Evolutionary conservation across 2,329 filamentous ascomycete genomes (phyloP), one percentile per base, ranked within the genome.

Genomic region (Talaromyces sp.): DNA sequence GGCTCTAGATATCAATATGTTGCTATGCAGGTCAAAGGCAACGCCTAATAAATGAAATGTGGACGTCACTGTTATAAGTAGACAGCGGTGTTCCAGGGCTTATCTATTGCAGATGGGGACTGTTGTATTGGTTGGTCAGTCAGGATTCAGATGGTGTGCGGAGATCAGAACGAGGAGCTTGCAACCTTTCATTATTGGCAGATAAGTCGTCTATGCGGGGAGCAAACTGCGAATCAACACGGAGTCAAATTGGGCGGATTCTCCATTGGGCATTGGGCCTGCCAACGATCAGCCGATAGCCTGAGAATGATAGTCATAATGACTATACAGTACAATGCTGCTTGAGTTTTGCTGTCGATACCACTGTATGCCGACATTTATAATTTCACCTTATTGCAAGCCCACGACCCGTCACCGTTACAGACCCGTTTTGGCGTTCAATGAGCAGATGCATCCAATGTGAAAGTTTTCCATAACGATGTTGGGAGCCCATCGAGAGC

Each of bases 241-340:
- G 21, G 14, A 42, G 23, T 18, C 48, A 61, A n/a, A 37, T 42
- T 55, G 48, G 59, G 59, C 50, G 59, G 37, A 54, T 35, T 50
- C 6, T 52, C 59, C 44, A 61, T 61, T 61, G 59, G 59, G 59
- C 59, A 61, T 61, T 61, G 48, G 59, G 46, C 16, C 12, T 55
- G 48, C 23, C 37, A 61, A 37, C 59, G 48, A 44, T 55, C 59
- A 55, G 59, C 48, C 59, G 59, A 55, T 54, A 55, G 58, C 25
- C 28, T 35, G 46, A 60, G 37, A 37, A 39, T 11, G 18, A 31
- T 25, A n/a, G 31, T 23, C 56, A 46, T 52, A 40, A 48, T 60
- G 44, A 40, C 58, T 52, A 8, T 48, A 44, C 33, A n/a, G 23
- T 46, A 48, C 56, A n/a, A 21, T 44, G n/a, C n/a, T 44, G 40